These are phyloP conservation scores for Hypholoma sublateritium DNA, from an alignment of 768 basidiomycete species.

Conservation along the genomic window DNA sequence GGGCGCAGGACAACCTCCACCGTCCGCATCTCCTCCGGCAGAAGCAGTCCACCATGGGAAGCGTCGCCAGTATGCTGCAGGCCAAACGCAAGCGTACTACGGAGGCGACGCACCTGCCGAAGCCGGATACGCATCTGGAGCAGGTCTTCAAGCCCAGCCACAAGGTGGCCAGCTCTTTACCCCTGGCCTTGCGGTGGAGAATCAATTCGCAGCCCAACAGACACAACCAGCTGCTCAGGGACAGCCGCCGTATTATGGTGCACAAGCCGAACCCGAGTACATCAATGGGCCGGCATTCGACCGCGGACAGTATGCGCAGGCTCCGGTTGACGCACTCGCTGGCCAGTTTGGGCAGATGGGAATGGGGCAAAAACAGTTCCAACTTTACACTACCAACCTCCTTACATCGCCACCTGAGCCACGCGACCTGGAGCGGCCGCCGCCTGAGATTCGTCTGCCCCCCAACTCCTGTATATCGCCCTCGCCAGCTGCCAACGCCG, in stretches of 20 bases:
- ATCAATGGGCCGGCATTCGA: slow-evolving; percentile 39
- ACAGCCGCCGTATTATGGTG: slow-evolving; percentile 41
- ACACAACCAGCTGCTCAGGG: slow-evolving; percentile 19
- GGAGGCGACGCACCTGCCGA: slow-evolving; percentile 47
- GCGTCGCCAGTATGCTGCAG: slow-evolving; percentile 92
- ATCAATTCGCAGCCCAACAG: slow-evolving; percentile 68
- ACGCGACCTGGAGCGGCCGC: slow-evolving; percentile 72
- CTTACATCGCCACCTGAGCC: slow-evolving; percentile 93
- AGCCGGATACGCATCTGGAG: slow-evolving; percentile 39
- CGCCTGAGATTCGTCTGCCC: slow-evolving; percentile 89
- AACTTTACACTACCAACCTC: slow-evolving; percentile 86
- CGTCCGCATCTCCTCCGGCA: slow-evolving; percentile 34
- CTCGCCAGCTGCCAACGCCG: slow-evolving; percentile 78
- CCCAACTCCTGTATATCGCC: slow-evolving; percentile 80
- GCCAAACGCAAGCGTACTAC: slow-evolving; percentile 90
- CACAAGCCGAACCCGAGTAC: slow-evolving; percentile 47
- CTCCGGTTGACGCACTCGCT: slow-evolving; percentile 62
- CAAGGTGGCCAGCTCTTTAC: slow-evolving; percentile 72
- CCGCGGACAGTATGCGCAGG: slow-evolving; percentile 44
- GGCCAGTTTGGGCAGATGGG: slow-evolving; percentile 92
- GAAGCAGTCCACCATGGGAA: slow-evolving; percentile 50
- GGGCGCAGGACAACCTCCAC: slow-evolving; percentile 49
- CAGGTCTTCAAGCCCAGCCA: slow-evolving; percentile 37
- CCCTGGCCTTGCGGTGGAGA: slow-evolving; percentile 74
- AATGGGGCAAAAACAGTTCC: slow-evolving; percentile 72